Evolutionary conservation across 169 alveolate genomes (phyloP).

Genomic region (Prorocentrum cordatum): DNA sequence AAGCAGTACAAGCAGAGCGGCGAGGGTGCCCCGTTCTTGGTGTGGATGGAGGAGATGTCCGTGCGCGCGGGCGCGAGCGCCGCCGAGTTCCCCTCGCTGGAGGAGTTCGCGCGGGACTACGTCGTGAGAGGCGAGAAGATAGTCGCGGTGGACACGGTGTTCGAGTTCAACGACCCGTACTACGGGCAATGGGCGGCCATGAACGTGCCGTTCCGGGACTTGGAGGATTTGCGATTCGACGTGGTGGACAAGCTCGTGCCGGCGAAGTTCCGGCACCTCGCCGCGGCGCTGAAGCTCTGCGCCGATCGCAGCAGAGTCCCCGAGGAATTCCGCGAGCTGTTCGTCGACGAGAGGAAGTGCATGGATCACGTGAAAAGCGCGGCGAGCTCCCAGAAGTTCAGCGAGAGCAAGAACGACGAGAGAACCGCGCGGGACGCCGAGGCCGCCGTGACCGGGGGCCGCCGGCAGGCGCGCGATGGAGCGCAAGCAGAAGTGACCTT

Average conservation of each 20-base stretch:
- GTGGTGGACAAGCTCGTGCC: not conserved
- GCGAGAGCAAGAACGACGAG: not conserved
- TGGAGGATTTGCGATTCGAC: not conserved
- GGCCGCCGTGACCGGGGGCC: not conserved
- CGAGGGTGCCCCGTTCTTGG: too few species aligned
- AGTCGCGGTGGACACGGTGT: not conserved
- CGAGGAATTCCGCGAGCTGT: not conserved
- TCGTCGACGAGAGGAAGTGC: not conserved
- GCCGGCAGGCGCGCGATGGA: not conserved
- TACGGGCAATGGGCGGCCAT: conserved; percentile 2
- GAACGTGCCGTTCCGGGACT: not conserved
- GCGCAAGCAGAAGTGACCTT: not conserved
- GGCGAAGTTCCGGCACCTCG: not conserved
- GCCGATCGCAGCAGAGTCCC: too few species aligned
- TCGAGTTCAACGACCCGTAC: not conserved
- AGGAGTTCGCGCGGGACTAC: not conserved
- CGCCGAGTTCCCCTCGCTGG: not conserved
- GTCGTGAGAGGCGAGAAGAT: not conserved
- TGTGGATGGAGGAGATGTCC: too few species aligned
- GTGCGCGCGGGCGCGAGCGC: not conserved
- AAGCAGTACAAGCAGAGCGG: too few species aligned
- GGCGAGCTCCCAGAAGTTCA: not conserved
- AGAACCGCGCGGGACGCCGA: not conserved
- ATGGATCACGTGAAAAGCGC: not conserved
- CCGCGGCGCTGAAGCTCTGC: not conserved